Evolutionary conservation across 345 rosid genomes (phyloP), one percentile per base, ranked within the genome.

Genomic region (Pelargonium nanum): DNA sequence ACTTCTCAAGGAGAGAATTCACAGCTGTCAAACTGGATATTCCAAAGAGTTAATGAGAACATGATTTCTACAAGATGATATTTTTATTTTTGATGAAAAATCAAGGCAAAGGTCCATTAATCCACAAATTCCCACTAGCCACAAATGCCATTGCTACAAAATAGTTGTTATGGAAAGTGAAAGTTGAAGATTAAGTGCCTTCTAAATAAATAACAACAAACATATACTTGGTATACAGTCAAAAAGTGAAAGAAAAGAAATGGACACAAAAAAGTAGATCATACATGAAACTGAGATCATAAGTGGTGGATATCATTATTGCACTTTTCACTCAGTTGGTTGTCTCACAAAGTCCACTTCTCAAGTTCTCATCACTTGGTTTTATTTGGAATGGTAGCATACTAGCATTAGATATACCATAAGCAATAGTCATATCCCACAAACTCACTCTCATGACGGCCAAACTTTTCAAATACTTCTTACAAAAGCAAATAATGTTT

Each of bases 1-100:
- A 94, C 75, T 90, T 94, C 69, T 90, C 95, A 28, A 94, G 92
- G 59, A 94, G 96, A 52, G 95, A 85, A 65, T 76, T 77, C 68
- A 94, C 95, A 66, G 66, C 99, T 1, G 95, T 90, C 77, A 94
- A 85, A 73, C 99, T 94, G 84, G 54, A 59, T 62, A 40, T 34
- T 53, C 45, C 65, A 45, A 22, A 56, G 44, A 65, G 8, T 54
- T 19, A 26, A 63, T 72, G 26, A 51, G 57, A 12, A 55, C 44
- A 23, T 26, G 54, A 22, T 28, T 22, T 12, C 21, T 0, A 56
- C 13, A 28, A 30, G 40, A 30, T 30, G 40, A 30, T 30, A 30
- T 12, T 30, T 30, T 30, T 30, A 30, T 30, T 30, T 1, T 30
- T n/a, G 6, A 5, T 1, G 0, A 30, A 30, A 30, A 6, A 30